Conservation (phyloP, 495 filamentous ascomycete genomes). For the Trichocladium antarcticum region DNA sequence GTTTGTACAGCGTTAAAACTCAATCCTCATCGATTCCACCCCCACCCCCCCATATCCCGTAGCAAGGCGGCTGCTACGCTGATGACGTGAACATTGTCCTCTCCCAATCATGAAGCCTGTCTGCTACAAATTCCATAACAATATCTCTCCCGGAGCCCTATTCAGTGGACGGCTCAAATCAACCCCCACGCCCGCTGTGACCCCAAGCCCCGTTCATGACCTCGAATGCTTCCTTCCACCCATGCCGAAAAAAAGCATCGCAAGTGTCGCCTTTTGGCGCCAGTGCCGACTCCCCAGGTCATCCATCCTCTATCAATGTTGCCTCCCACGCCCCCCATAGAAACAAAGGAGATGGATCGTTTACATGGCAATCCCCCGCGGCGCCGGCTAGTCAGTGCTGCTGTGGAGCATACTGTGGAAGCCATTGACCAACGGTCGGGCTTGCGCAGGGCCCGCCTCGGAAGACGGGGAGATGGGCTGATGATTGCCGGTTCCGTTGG, state of each 20-base stretch:
- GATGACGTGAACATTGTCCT: neutral
- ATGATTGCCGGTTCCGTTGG: slow-evolving; percentile 12
- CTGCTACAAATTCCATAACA: neutral
- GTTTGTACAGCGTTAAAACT: neutral
- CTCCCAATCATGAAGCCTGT: neutral
- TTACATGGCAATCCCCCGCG: neutral
- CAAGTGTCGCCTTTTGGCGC: neutral
- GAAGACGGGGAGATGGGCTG: slow-evolving; percentile 26
- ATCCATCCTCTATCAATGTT: neutral
- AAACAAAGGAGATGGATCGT: slow-evolving; percentile 5
- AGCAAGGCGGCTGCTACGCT: no score
- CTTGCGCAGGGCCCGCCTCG: slow-evolving; percentile 20
- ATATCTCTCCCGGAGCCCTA: neutral
- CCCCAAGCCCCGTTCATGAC: no score
- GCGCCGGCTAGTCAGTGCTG: slow-evolving; percentile 2
- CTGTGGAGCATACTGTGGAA: slow-evolving; percentile 13
- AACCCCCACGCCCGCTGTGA: neutral
- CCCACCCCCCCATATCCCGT: no score
- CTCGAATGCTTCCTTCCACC: neutral
- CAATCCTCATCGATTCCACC: neutral
- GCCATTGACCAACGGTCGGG: slow-evolving; percentile 24
- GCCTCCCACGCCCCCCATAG: neutral
- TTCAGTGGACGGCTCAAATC: neutral
- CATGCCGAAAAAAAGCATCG: neutral
- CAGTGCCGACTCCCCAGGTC: neutral